Conservation (phyloP, 1,284 basidiomycete species). For the Ustilago nuda region DNA sequence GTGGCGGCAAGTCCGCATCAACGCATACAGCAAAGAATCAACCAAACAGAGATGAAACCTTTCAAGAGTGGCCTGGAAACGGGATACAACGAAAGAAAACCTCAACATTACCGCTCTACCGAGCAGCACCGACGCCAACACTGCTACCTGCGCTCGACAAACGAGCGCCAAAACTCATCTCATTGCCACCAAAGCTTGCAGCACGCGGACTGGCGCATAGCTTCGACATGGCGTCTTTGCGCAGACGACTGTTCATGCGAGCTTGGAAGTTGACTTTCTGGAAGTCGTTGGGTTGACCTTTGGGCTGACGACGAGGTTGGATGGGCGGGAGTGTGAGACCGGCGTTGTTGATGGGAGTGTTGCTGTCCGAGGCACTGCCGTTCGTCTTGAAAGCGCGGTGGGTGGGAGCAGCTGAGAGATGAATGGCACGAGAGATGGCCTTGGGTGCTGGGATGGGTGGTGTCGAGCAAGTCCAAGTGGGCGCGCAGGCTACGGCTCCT, state of each 20-base stretch:
- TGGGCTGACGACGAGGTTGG: slow-evolving; percentile 60
- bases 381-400: slow-evolving; percentile 47
- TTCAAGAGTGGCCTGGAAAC: neutral
- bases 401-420: slow-evolving; percentile 50
- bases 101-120: slow-evolving; percentile 4
- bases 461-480: slow-evolving; percentile 32
- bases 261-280: slow-evolving; percentile 61
- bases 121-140: slow-evolving; percentile 17
- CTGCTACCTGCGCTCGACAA: slow-evolving; percentile 44
- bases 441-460: slow-evolving; percentile 46
- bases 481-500: slow-evolving; percentile 23
- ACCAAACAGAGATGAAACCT: neutral
- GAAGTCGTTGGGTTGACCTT: slow-evolving; percentile 63
- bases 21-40: neutral
- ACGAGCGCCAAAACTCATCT: slow-evolving; percentile 47
- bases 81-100: neutral
- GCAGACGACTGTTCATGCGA: slow-evolving; percentile 55
- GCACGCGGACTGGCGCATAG: slow-evolving; percentile 61
- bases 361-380: slow-evolving; percentile 12
- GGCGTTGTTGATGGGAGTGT: slow-evolving; percentile 29
- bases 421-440: slow-evolving; percentile 47
- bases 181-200: slow-evolving; percentile 50
- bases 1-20: neutral
- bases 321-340: slow-evolving; percentile 46
- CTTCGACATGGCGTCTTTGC: slow-evolving; percentile 63